These are phyloP conservation scores for Quercus phellos DNA, from an alignment of 331 rosid genomes.

Conservation along the genomic window DNA sequence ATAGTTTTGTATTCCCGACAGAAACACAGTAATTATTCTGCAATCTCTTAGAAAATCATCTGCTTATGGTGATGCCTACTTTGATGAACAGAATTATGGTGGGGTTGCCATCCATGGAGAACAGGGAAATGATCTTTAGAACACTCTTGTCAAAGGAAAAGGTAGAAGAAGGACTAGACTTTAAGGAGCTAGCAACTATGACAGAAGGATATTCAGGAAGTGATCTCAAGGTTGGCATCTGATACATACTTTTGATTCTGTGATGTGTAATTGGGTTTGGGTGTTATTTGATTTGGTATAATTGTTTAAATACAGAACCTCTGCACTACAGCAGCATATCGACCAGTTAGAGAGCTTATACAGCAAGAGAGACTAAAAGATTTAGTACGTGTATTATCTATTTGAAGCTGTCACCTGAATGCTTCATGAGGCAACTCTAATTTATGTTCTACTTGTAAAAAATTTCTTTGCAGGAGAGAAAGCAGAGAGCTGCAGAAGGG, in stretches of 20 bases:
- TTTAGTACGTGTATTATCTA: slow-evolving; percentile 36
- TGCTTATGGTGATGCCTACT: not conserved
- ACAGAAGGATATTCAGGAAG: slow-evolving; percentile 96
- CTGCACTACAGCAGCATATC: slow-evolving; percentile 89
- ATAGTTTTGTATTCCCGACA: not conserved
- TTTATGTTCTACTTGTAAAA: not conserved
- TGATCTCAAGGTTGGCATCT: slow-evolving; percentile 69
- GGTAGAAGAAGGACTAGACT: slow-evolving; percentile 55
- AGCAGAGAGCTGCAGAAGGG: slow-evolving; percentile 37
- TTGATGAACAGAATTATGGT: slow-evolving; percentile 75
- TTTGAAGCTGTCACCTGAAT: not conserved
- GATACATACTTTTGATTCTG: slow-evolving; percentile 4
- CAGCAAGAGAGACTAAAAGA: slow-evolving; percentile 75
- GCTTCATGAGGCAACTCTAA: slow-evolving; percentile 1
- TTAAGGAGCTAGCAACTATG: slow-evolving; percentile 70
- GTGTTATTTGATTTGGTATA: not conserved
- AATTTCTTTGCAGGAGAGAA: slow-evolving; percentile 45
- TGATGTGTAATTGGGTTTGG: not conserved
- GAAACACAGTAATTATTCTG: not conserved
- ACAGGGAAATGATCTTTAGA: slow-evolving; percentile 76
- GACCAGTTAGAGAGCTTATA: slow-evolving; percentile 83
- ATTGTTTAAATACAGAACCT: slow-evolving; percentile 49
- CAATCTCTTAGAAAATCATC: not conserved
- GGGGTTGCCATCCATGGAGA: slow-evolving; percentile 80
- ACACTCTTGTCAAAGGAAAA: slow-evolving; percentile 72